Evolutionary conservation across 2,329 filamentous ascomycete species (phyloP).

Genomic region (Alternaria incomplexa): DNA sequence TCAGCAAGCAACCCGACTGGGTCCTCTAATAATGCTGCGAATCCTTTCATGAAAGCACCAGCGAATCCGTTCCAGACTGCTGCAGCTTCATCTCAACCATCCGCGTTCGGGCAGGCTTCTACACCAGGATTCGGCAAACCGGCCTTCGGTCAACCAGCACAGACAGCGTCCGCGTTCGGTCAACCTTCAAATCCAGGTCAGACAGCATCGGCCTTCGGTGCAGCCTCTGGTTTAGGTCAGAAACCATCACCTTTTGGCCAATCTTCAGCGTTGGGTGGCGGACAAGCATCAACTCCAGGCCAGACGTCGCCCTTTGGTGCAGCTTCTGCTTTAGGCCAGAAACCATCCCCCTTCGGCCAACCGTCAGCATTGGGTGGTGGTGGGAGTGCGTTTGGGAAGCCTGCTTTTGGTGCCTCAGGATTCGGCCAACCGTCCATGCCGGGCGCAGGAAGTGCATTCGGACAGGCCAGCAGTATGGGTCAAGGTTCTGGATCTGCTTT

Average conservation of each 20-base stretch:
- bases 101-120: constrained; percentile 47
- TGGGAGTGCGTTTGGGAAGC: constrained; percentile 49
- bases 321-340: constrained; percentile 30
- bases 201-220: constrained; percentile 16
- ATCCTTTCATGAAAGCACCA: constrained; percentile 35
- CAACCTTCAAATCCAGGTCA: too few species aligned
- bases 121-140: constrained; percentile 42
- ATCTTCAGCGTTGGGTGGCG: constrained; percentile 36
- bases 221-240: not conserved
- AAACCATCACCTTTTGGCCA: constrained; percentile 50
- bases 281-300: too few species aligned
- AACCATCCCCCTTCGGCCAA: constrained; percentile 36
- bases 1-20: constrained; percentile 8
- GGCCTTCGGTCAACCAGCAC: constrained; percentile 50
- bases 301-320: constrained; percentile 14
- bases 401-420: constrained; percentile 30
- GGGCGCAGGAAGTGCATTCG: constrained; percentile 29
- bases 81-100: constrained; percentile 21
- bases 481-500: constrained; percentile 31
- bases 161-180: not conserved
- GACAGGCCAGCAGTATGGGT: constrained; percentile 20
- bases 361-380: constrained; percentile 33
- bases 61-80: constrained; percentile 14
- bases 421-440: constrained; percentile 52
- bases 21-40: constrained; percentile 18